Conservation (phyloP, 2,329 filamentous ascomycete genomes). For the Pyrenophora tritici-repentis region DNA sequence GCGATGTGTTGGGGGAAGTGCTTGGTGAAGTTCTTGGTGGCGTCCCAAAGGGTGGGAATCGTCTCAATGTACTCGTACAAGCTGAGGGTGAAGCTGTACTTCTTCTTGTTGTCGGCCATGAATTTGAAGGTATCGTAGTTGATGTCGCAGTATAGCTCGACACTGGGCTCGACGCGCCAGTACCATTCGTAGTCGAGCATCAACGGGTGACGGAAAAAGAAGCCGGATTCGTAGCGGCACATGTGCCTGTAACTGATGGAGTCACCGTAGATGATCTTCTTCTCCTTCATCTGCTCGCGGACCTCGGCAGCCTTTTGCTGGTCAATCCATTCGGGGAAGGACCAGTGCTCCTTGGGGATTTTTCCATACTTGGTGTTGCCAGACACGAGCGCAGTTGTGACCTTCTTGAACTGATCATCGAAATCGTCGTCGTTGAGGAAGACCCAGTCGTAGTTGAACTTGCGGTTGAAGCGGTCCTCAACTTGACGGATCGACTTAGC, state of each 20-base stretch:
- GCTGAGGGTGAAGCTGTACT: slow-evolving; percentile 96
- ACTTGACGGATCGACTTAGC: slow-evolving; percentile 93
- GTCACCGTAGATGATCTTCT: slow-evolving; percentile 98
- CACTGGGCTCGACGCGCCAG: slow-evolving; percentile 97
- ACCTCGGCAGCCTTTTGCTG: slow-evolving; percentile 89
- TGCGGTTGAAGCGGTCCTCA: slow-evolving; percentile 96
- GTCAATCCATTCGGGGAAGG: slow-evolving; percentile 93
- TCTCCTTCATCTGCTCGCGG: slow-evolving; percentile 89
- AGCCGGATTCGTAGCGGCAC: slow-evolving; percentile 98
- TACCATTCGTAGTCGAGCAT: slow-evolving; percentile 99
- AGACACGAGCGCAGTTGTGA: slow-evolving; percentile 87
- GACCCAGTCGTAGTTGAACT: slow-evolving; percentile 98
- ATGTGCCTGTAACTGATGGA: slow-evolving; percentile 98
- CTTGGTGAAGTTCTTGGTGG: slow-evolving; percentile 90
- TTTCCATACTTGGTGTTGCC: slow-evolving; percentile 89
- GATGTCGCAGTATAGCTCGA: slow-evolving; percentile 95
- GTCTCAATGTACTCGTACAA: slow-evolving; percentile 97
- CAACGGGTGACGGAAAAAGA: slow-evolving; percentile 94
- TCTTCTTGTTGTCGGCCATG: slow-evolving; percentile 96
- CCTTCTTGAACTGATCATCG: slow-evolving; percentile 88
- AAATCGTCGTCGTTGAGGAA: slow-evolving; percentile 98
- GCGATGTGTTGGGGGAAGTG: slow-evolving; percentile 86
- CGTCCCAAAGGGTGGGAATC: slow-evolving; percentile 94
- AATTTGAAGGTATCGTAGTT: slow-evolving; percentile 94
- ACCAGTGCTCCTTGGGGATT: slow-evolving; percentile 94